Evolutionary conservation across 1,284 basidiomycete genomes (phyloP).

Genomic region (Gomphus bonarii): DNA sequence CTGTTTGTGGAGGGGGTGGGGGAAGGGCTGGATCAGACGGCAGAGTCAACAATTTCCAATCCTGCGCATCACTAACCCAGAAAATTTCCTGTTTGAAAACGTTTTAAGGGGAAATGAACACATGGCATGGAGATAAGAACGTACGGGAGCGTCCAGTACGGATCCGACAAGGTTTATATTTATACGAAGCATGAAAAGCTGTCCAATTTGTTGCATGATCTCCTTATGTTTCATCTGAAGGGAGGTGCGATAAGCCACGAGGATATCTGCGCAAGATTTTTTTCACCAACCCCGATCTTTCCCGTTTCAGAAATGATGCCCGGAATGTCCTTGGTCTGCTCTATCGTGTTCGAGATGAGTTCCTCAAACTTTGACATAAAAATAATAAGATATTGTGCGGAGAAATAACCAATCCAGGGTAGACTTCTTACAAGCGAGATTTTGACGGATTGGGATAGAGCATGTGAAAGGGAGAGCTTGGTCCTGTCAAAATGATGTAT

Average conservation of each 20-base stretch:
- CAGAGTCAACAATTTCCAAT: background rate
- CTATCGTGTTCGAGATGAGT: conserved; percentile 87
- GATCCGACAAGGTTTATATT: conserved; percentile 96
- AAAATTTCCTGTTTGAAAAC: conserved; percentile 66
- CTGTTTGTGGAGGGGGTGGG: no score
- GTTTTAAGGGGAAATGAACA: background rate
- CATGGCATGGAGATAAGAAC: conserved; percentile 21
- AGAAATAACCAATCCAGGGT: background rate
- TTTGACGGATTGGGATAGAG: conserved; percentile 92
- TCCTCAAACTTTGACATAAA: conserved; percentile 63
- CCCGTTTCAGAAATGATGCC: conserved; percentile 90
- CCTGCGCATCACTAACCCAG: conserved; percentile 48
- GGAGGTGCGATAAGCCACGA: conserved; percentile 1
- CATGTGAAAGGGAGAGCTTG: conserved; percentile 90
- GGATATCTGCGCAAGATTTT: conserved; percentile 43
- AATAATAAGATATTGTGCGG: no score
- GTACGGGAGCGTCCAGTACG: conserved; percentile 86
- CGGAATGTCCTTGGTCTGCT: conserved; percentile 94
- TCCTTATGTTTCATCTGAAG: conserved; percentile 29
- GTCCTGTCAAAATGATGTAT: conserved; percentile 52
- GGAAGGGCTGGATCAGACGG: background rate
- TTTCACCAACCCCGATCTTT: conserved; percentile 68
- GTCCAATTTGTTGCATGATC: conserved; percentile 97
- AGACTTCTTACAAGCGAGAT: conserved; percentile 64
- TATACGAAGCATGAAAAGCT: conserved; percentile 87